Evolutionary conservation across 1,139 yeast genomes (phyloP).

Genomic region (Yarrowia galli): DNA sequence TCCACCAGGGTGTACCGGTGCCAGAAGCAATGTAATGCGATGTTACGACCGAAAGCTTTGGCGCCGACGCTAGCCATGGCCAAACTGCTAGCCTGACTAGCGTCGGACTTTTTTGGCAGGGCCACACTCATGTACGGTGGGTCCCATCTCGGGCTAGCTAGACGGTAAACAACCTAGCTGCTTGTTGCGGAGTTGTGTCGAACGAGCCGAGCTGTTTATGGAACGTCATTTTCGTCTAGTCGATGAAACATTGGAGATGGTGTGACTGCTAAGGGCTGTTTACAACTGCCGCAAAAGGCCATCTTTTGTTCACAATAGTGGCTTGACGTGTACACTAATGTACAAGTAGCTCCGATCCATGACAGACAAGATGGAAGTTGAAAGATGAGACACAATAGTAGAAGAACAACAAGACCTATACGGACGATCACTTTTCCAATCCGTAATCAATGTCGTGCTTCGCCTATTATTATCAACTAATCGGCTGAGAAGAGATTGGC

Average conservation of each 20-base stretch:
- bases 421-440: neutral
- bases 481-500: no score
- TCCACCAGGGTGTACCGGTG: neutral
- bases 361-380: no score
- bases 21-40: conserved; percentile 9
- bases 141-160: conserved; percentile 8
- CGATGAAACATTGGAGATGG: no score
- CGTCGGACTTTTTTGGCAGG: conserved; percentile 24
- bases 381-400: neutral
- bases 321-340: no score
- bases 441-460: neutral
- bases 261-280: no score
- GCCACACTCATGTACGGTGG: conserved; percentile 5
- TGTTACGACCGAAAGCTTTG: neutral
- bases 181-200: no score
- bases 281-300: no score
- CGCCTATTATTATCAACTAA: neutral
- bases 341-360: neutral
- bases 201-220: no score
- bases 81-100: neutral
- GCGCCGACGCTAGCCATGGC: conserved; percentile 1
- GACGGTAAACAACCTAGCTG: neutral
- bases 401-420: neutral
- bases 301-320: no score
- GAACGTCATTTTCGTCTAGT: no score